phyloP scores from a whole-genome alignment of 2,329 filamentous ascomycete genomes.

The Neopestalotiopsis sp. region DNA sequence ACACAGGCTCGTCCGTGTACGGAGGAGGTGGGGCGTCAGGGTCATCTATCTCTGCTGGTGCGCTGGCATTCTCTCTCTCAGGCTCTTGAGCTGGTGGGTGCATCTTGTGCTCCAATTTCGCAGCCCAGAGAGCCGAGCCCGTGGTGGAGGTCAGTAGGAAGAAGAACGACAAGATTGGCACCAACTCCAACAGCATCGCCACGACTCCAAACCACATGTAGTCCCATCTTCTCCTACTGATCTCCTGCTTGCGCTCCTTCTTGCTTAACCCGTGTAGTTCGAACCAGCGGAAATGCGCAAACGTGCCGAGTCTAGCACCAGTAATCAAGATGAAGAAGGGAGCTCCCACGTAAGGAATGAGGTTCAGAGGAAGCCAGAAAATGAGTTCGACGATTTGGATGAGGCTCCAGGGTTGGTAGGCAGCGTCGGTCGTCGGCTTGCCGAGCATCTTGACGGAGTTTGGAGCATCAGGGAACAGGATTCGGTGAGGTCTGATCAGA shows the following conservation, averaged over 20 bases:
- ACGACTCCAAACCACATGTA: conserved; percentile 94
- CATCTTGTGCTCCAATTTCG: conserved; percentile 71
- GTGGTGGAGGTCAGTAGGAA: conserved; percentile 87
- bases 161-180: conserved; percentile 90
- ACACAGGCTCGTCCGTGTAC: conserved; percentile 44
- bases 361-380: conserved; percentile 79
- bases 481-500: conserved; percentile 69
- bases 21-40: conserved; percentile 40
- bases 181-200: conserved; percentile 82
- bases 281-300: conserved; percentile 92
- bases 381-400: conserved; percentile 90
- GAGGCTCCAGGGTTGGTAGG: conserved; percentile 88
- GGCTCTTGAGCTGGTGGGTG: conserved; percentile 25
- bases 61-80: conserved; percentile 16
- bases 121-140: conserved; percentile 86
- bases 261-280: conserved; percentile 76
- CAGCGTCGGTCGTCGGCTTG: conserved; percentile 75
- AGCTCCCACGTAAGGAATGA: conserved; percentile 82
- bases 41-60: conserved; percentile 28
- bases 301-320: conserved; percentile 83
- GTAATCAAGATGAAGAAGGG: conserved; percentile 88
- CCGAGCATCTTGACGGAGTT: conserved; percentile 81
- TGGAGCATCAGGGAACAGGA: conserved; percentile 69
- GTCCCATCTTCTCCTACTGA: conserved; percentile 73
- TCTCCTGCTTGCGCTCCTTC: conserved; percentile 73